phyloP scores from a whole-genome alignment of 202 grass and related monocot species.

The Setaria viridis region DNA sequence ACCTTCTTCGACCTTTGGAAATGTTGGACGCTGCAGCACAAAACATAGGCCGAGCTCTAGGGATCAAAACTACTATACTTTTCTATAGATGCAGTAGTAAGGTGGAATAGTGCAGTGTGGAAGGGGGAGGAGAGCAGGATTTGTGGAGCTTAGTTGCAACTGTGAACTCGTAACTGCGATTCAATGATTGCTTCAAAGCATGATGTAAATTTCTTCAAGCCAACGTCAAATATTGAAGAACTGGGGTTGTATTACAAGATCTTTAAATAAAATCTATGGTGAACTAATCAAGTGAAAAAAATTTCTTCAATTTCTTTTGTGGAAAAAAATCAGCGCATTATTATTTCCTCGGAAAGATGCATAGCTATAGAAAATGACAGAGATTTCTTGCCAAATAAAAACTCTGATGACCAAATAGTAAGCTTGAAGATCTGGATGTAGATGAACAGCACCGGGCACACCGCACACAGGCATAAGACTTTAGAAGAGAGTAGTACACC shows the following conservation, averaged over 20 bases:
- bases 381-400: neutral
- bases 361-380: neutral
- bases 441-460: neutral
- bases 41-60: neutral
- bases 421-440: conserved; percentile 4
- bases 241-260: neutral
- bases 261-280: neutral
- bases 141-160: neutral
- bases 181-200: neutral
- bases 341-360: neutral
- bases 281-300: neutral
- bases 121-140: neutral
- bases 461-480: neutral
- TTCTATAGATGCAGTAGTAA: neutral
- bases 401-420: neutral
- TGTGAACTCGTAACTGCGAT: neutral
- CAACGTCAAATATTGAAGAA: neutral
- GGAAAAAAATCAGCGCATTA: neutral
- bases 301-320: neutral
- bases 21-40: neutral
- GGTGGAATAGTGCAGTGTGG: neutral
- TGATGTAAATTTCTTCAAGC: neutral
- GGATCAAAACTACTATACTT: neutral
- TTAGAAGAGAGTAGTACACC: too few species aligned
- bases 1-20: neutral